Conservation (phyloP, 2,329 filamentous ascomycete species). For the Sphaerostilbella broomeana region DNA sequence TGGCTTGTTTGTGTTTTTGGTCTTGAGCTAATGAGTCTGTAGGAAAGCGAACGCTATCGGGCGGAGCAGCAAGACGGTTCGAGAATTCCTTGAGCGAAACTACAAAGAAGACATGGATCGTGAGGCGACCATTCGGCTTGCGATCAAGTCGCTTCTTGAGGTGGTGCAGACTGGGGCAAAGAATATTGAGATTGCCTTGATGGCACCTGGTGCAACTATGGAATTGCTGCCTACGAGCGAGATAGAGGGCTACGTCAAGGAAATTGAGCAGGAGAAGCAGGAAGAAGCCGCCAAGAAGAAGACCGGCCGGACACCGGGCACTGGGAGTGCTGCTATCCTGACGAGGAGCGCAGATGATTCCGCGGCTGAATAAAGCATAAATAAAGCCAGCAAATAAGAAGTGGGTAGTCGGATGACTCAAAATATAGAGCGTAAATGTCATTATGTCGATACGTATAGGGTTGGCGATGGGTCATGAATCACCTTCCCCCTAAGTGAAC, state of each 20-base stretch:
- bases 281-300: slow-evolving; percentile 98
- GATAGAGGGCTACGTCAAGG: slow-evolving; percentile 97
- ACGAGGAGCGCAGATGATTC: slow-evolving; percentile 51
- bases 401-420: slow-evolving; percentile 19
- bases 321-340: slow-evolving; percentile 65
- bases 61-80: slow-evolving; percentile 96
- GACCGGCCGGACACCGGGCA: slow-evolving; percentile 66
- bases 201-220: slow-evolving; percentile 84
- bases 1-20: slow-evolving; percentile 3
- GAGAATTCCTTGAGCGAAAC: slow-evolving; percentile 97
- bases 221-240: slow-evolving; percentile 94
- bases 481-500: slow-evolving; percentile 14
- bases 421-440: slow-evolving; percentile 23
- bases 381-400: slow-evolving; percentile 17
- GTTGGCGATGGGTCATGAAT: slow-evolving; percentile 21
- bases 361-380: slow-evolving; percentile 28
- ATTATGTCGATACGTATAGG: slow-evolving; percentile 34
- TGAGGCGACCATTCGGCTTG: slow-evolving; percentile 90
- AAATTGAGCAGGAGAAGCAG: slow-evolving; percentile 98
- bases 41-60: slow-evolving; percentile 99
- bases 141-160: slow-evolving; percentile 95
- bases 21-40: slow-evolving; percentile 12
- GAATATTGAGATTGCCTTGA: slow-evolving; percentile 99
- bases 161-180: slow-evolving; percentile 98
- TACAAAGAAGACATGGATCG: slow-evolving; percentile 98